A percentile compares a stretch with the other conserved stretches of the same genome.
These are phyloP conservation scores for Cercospora janseana DNA, from an alignment of 2,329 filamentous ascomycete genomes.

Conservation along the genomic window DNA sequence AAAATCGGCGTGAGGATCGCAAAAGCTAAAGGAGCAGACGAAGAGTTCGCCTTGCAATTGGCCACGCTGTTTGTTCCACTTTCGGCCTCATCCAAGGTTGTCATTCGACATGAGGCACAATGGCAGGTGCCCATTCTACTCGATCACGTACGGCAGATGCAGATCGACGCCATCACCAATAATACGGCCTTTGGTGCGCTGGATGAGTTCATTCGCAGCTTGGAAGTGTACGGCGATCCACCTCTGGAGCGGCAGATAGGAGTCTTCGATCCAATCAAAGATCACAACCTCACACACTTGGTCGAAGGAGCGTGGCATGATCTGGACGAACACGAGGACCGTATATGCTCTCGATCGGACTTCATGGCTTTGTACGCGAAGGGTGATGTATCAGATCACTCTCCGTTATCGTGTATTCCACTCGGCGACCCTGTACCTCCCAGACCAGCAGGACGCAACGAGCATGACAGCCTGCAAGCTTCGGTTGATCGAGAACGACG, in stretches of 20 bases:
- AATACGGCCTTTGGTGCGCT: slow-evolving; percentile 46
- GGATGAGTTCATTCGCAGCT: slow-evolving; percentile 45
- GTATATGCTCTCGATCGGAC: slow-evolving; percentile 41
- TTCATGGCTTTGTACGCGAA: slow-evolving; percentile 40
- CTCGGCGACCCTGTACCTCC: slow-evolving; percentile 31
- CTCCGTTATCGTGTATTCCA: slow-evolving; percentile 35
- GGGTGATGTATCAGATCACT: slow-evolving; percentile 20
- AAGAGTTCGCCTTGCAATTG: slow-evolving; percentile 42
- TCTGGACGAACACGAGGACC: slow-evolving; percentile 44
- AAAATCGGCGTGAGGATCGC: slow-evolving; percentile 48
- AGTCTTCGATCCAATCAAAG: slow-evolving; percentile 44
- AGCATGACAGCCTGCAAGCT: background rate
- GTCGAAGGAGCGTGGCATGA: slow-evolving; percentile 48
- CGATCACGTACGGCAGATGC: slow-evolving; percentile 39
- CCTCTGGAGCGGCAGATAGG: slow-evolving; percentile 41
- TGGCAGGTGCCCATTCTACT: slow-evolving; percentile 49
- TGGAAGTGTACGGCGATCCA: slow-evolving; percentile 45
- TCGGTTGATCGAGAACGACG: slow-evolving; percentile 14
- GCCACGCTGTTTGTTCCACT: slow-evolving; percentile 46
- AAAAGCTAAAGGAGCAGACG: slow-evolving; percentile 38
- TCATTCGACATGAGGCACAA: slow-evolving; percentile 54
- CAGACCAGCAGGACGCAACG: background rate
- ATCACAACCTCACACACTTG: slow-evolving; percentile 46
- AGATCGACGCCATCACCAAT: slow-evolving; percentile 40
- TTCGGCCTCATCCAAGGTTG: slow-evolving; percentile 50